Conservation (phyloP, 2,329 filamentous ascomycete species). For the Bipolaris bicolor region DNA sequence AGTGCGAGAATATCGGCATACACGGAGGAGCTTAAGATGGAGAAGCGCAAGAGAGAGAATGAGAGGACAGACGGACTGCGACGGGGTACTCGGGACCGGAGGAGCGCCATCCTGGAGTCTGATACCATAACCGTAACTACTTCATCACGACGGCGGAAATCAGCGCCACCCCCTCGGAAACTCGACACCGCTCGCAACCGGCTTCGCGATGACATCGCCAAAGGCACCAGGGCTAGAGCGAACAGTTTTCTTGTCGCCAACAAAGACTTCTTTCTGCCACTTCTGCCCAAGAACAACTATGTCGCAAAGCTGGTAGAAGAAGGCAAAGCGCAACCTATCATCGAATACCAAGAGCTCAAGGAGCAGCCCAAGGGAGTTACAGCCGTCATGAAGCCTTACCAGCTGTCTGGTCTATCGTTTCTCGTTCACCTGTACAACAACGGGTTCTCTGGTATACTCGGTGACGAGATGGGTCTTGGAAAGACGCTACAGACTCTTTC, state of each 20-base stretch:
- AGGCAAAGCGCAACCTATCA: slow-evolving; percentile 29
- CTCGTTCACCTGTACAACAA: slow-evolving; percentile 99
- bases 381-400: slow-evolving; percentile 85
- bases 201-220: slow-evolving; percentile 52
- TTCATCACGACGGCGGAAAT: slow-evolving; percentile 17
- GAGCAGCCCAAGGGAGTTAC: slow-evolving; percentile 56
- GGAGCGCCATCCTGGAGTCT: slow-evolving; percentile 38
- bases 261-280: slow-evolving; percentile 55
- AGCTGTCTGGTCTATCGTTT: slow-evolving; percentile 96
- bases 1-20: slow-evolving; percentile 20
- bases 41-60: slow-evolving; percentile 29
- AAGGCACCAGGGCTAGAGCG: slow-evolving; percentile 52
- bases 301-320: slow-evolving; percentile 47
- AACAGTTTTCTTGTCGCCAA: slow-evolving; percentile 55
- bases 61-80: slow-evolving; percentile 22
- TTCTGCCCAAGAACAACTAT: slow-evolving; percentile 54
- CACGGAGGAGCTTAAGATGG: slow-evolving; percentile 43
- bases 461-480: slow-evolving; percentile 98
- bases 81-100: slow-evolving; percentile 33
- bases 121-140: slow-evolving; percentile 37
- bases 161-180: slow-evolving; percentile 27
- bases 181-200: slow-evolving; percentile 49
- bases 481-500: slow-evolving; percentile 99
- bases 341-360: slow-evolving; percentile 51
- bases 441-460: slow-evolving; percentile 96